Percentiles rank a stretch among this genome's conserved stretches.
Conservation (phyloP, 176 grass and related monocot genomes). For the Triticum dicoccoides region DNA sequence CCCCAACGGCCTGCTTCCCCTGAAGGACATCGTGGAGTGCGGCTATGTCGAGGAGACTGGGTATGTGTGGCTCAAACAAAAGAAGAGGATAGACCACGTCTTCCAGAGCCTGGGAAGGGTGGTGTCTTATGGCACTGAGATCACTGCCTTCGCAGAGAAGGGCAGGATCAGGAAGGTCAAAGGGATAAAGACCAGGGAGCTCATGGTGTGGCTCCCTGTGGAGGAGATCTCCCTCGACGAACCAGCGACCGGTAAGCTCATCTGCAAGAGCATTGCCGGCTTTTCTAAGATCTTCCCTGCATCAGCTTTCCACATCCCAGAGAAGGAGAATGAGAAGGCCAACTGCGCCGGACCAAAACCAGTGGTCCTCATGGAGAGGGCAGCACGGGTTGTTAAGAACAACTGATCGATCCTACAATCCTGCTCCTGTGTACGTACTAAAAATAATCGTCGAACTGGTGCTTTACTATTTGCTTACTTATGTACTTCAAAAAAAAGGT, state of each 20-base stretch:
- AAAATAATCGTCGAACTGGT: constrained; percentile 39
- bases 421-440: constrained; percentile 12
- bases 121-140: constrained; percentile 72
- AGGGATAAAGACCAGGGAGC: constrained; percentile 96
- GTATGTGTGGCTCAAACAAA: constrained; percentile 98
- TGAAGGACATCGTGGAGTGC: constrained; percentile 77
- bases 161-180: constrained; percentile 83
- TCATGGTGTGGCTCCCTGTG: constrained; percentile 79
- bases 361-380: constrained; percentile 51
- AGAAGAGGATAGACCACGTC: constrained; percentile 73
- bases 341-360: constrained; percentile 33
- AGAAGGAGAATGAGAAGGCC: constrained; percentile 40
- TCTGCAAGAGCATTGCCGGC: constrained; percentile 67
- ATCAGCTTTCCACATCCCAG: constrained; percentile 74
- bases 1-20: constrained; percentile 76
- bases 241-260: constrained; percentile 49
- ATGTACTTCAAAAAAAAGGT: constrained; percentile 31
- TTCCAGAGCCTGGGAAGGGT: constrained; percentile 63
- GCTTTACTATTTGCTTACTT: constrained; percentile 26
- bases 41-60: constrained; percentile 81
- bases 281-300: constrained; percentile 66
- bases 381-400: constrained; percentile 41
- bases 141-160: constrained; percentile 81
- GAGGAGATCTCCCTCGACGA: constrained; percentile 79
- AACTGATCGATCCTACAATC: constrained; percentile 27